Conservation (phyloP, 257 asterid species). For the Striga asiatica region DNA sequence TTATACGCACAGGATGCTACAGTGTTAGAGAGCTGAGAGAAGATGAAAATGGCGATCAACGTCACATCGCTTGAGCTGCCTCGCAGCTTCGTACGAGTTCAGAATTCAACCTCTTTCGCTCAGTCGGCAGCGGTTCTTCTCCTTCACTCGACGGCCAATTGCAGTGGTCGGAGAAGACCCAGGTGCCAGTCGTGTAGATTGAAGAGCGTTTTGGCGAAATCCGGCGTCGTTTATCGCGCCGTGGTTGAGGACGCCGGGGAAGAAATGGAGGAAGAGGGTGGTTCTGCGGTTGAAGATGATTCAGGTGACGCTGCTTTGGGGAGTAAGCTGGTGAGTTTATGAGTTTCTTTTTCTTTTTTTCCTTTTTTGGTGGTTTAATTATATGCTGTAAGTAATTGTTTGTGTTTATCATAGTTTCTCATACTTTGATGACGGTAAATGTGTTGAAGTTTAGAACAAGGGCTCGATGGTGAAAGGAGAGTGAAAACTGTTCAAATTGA, state of each 20-base stretch:
- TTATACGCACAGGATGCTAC: too few relatives aligned
- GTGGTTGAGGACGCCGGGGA: constrained; percentile 13
- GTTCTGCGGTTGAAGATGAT: constrained; percentile 2
- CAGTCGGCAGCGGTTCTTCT: constrained; percentile 15
- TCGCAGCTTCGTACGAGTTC: constrained; percentile 12
- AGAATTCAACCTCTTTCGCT: constrained; percentile 4
- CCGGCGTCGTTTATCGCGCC: constrained; percentile 7
- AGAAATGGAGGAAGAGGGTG: neutral
- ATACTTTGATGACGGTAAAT: too few relatives aligned
- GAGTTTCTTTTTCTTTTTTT: neutral
- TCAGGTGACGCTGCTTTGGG: constrained; percentile 2
- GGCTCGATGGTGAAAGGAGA: too few relatives aligned
- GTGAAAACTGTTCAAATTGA: too few relatives aligned
- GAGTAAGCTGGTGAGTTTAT: constrained; percentile 9
- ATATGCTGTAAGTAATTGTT: neutral
- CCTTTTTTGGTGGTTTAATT: neutral
- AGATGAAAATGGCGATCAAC: constrained; percentile 23
- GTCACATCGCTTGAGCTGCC: constrained; percentile 11
- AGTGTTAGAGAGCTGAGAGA: too few relatives aligned
- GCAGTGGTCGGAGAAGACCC: constrained; percentile 10
- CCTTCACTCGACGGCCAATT: constrained; percentile 10
- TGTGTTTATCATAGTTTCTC: too few relatives aligned
- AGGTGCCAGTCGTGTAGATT: neutral
- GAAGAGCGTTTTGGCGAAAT: constrained; percentile 15
- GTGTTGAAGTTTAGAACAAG: too few relatives aligned